Base-by-base conservation (phyloP, 768 basidiomycete species). In the Boletellus sp. region DNA sequence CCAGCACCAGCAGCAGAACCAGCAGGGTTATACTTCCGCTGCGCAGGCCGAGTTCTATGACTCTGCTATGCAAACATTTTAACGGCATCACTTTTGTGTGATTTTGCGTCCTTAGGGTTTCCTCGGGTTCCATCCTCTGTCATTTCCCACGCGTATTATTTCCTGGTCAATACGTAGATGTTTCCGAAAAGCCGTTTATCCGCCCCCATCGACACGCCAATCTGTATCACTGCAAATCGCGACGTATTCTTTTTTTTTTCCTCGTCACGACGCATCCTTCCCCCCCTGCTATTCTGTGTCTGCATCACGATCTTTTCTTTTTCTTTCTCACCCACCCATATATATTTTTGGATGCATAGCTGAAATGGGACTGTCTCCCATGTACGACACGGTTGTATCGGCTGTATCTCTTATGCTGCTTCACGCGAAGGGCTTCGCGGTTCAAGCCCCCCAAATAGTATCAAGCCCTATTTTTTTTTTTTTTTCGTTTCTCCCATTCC, bases 401-500 rank as follows among this genome's bases (percentile, higher is more conserved):
- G 54, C 37, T 60, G 61, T 63, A 60, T 63, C 59, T 49, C 56
- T 64, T 62, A 48, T 57, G 47, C 52, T 56, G 38, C 50, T 26
- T 54, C 62, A n/a, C 49, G 74, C 75, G 76, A 76, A 76, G 75
- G 75, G 76, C 75, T 76, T 76, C 75, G 75, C 75, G 48, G 33
- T 55, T 61, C 61, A 73, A 74, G 74, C 68, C 74, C 74, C 75
- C 56, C 15, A 55, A 73, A 74, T 67, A 49, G 48, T 57, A 62
- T 59, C 45, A 40, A 45, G n/a, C n/a, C n/a, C n/a, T 60, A 60
- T 57, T 42, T 63, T 56, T 64, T 54, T 49, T 43, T 20, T 32
- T 26, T 20, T 24, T 22, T 8, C 22, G 36, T 6, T 12, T n/a
- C 17, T 19, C 20, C n/a, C 39, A 36, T n/a, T 42, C 40, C 15